A percentile compares a stretch with the other conserved stretches of the same genome.
Conservation (phyloP, 257 asterid species). For the Scutellaria minor region DNA sequence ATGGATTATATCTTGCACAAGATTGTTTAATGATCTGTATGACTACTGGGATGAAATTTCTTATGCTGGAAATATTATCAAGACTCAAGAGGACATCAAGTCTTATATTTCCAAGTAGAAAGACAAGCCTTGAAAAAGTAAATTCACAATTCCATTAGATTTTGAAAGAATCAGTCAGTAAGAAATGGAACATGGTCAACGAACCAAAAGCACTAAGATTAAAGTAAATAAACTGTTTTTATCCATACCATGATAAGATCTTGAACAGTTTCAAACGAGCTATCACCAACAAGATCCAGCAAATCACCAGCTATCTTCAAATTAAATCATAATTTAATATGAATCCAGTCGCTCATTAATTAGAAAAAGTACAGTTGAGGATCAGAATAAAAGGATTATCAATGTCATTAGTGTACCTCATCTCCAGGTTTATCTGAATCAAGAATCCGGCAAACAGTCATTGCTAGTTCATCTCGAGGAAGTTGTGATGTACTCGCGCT, state of each 20-base stretch:
- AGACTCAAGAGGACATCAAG: constrained; percentile 1
- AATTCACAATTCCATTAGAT: constrained; percentile 12
- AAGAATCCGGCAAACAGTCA: constrained; percentile 92
- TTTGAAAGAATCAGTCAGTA: constrained; percentile 1
- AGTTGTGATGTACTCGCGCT: constrained; percentile 76
- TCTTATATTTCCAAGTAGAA: constrained; percentile 8
- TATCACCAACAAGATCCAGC: constrained; percentile 96
- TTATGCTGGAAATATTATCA: constrained; percentile 14
- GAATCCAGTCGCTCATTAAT: constrained; percentile 31
- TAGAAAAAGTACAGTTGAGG: constrained; percentile 20
- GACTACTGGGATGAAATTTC: constrained; percentile 2
- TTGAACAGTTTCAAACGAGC: constrained; percentile 92
- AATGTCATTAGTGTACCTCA: constrained; percentile 63
- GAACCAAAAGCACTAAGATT: constrained; percentile 25
- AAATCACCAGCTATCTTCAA: constrained; percentile 89
- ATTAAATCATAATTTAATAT: constrained; percentile 33
- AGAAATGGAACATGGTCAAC: constrained; percentile 23
- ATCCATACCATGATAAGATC: constrained; percentile 79
- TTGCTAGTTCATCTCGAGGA: constrained; percentile 93
- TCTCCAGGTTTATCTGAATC: constrained; percentile 97
- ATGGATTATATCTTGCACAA: constrained; percentile 34
- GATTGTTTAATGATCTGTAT: constrained; percentile 19
- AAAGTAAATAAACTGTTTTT: constrained; percentile 9
- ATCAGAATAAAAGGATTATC: constrained; percentile 28
- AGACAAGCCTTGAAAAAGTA: constrained; percentile 21